These are phyloP conservation scores for Haplosporangium sp. DNA, from an alignment of 371 early-diverging fungal genomes.

Conservation along the genomic window DNA sequence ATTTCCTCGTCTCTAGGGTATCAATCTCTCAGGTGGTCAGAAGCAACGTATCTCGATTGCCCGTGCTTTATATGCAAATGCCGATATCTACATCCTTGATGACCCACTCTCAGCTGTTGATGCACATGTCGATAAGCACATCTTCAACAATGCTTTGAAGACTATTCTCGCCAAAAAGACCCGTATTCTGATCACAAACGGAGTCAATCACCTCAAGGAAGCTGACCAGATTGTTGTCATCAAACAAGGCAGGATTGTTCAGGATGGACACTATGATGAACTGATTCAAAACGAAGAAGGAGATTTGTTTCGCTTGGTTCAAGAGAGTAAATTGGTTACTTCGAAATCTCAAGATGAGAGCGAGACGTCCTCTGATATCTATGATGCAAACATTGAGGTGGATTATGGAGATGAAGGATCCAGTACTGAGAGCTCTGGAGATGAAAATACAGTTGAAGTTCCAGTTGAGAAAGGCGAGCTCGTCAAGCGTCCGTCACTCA, in stretches of 20 bases:
- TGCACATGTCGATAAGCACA: constrained; percentile 63
- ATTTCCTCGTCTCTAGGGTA: constrained; percentile 58
- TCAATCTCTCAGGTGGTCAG: constrained; percentile 91
- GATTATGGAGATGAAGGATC: not conserved
- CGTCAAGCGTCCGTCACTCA: constrained; percentile 54
- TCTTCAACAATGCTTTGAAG: constrained; percentile 58
- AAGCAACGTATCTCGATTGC: constrained; percentile 71
- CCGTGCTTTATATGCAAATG: constrained; percentile 58
- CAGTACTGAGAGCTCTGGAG: not conserved
- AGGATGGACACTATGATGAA: constrained; percentile 58
- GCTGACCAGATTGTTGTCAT: constrained; percentile 62
- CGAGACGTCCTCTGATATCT: not conserved
- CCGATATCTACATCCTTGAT: constrained; percentile 73
- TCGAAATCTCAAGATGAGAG: not conserved
- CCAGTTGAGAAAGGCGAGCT: constrained; percentile 60
- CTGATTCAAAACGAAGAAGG: constrained; percentile 56
- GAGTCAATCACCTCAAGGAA: constrained; percentile 63
- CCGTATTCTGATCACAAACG: constrained; percentile 62
- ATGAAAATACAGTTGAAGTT: not conserved
- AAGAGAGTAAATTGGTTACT: constrained; percentile 23
- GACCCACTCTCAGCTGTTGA: constrained; percentile 87
- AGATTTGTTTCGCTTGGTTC: constrained; percentile 35
- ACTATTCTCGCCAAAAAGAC: constrained; percentile 46
- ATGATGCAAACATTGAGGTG: not conserved
- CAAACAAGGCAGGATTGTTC: constrained; percentile 61